phyloP scores from a whole-genome alignment of 495 filamentous ascomycete genomes.

The Daldinia decipiens region DNA sequence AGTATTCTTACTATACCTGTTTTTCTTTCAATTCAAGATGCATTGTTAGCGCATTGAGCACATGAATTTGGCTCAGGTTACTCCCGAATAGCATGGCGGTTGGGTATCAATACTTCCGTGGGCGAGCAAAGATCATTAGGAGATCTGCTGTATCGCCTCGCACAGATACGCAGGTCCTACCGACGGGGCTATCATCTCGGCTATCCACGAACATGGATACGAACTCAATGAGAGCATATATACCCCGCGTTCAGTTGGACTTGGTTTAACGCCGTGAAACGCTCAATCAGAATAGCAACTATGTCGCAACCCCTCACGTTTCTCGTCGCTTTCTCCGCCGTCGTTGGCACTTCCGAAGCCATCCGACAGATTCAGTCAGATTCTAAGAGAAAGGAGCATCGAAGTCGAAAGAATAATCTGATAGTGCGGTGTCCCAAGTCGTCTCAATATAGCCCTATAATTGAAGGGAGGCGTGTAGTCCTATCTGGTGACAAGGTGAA shows the following conservation, averaged over 20 bases:
- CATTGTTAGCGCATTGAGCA: neutral
- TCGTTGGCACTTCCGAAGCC: slow-evolving; percentile 62
- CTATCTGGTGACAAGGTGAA: slow-evolving; percentile 57
- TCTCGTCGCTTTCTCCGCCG: slow-evolving; percentile 62
- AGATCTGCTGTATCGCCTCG: slow-evolving; percentile 21
- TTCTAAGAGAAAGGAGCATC: slow-evolving; percentile 57
- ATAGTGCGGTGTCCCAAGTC: slow-evolving; percentile 57
- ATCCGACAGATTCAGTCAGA: slow-evolving; percentile 60
- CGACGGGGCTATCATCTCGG: slow-evolving; percentile 1
- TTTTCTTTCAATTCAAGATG: slow-evolving; percentile 13
- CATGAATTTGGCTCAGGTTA: slow-evolving; percentile 7
- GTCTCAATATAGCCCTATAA: slow-evolving; percentile 49
- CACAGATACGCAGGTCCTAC: slow-evolving; percentile 19
- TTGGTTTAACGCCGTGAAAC: slow-evolving; percentile 17
- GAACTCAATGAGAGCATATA: slow-evolving; percentile 28
- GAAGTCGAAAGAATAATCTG: slow-evolving; percentile 61
- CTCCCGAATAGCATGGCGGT: slow-evolving; percentile 28
- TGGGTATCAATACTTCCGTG: slow-evolving; percentile 21
- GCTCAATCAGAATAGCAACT: neutral
- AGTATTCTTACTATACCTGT: neutral
- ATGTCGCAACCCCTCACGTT: slow-evolving; percentile 52
- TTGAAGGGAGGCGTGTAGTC: slow-evolving; percentile 60
- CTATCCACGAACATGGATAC: slow-evolving; percentile 15
- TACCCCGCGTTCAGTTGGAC: slow-evolving; percentile 1
- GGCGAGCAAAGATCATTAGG: slow-evolving; percentile 16